Base-by-base conservation (phyloP, 768 basidiomycete species). In the Lentinula boryana region DNA sequence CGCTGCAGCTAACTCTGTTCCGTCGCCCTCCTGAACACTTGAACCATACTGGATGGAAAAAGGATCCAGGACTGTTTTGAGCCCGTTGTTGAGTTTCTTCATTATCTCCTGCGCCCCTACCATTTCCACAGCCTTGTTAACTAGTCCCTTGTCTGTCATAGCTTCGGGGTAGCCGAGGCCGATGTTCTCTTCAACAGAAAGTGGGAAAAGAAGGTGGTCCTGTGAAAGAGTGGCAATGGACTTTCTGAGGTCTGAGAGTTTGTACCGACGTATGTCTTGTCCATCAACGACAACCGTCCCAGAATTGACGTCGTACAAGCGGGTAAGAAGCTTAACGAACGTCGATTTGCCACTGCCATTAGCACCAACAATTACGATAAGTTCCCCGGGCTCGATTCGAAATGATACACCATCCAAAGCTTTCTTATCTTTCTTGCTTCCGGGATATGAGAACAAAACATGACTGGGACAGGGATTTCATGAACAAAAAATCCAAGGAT, bases 321-420 rank as follows among this genome's bases (percentile, higher is more conserved):
- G 71, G 0, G 81, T 72, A 4, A 86, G 68, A 12, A 85, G 69
- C 49, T 81, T 81, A 16, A 85, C 69, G 18, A 84, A 62, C 0
- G 82, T 82, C 3, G 80, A 79, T 63, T 84, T 84, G 1, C 83
- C 83, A 56, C 78, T 78, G 5, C 84, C 84, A 63, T 85, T 86
- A 2, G 71, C 70, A 31, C 84, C 84, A 6, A 86, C 84, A n/a
- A 86, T 71, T 36, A 85, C 79, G 16, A 82, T 78, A 12, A 84
- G 72, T 31, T 79, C 73, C 2, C 81, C 82, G 0, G 79, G 68
- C 16, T 75, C 69, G 54, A 85, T 78, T 3, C 63, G 69, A 18
- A 84, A 70, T 0, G 78, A 78, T 5, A 85, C 67, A 21, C 74
- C 66, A 8, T 69, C 66, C 16, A 84, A 61, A 3, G 75, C 77